Percentiles rank a stretch among this genome's conserved stretches.
Conservation (phyloP, 495 filamentous ascomycete species). For the Parathielavia appendiculata region DNA sequence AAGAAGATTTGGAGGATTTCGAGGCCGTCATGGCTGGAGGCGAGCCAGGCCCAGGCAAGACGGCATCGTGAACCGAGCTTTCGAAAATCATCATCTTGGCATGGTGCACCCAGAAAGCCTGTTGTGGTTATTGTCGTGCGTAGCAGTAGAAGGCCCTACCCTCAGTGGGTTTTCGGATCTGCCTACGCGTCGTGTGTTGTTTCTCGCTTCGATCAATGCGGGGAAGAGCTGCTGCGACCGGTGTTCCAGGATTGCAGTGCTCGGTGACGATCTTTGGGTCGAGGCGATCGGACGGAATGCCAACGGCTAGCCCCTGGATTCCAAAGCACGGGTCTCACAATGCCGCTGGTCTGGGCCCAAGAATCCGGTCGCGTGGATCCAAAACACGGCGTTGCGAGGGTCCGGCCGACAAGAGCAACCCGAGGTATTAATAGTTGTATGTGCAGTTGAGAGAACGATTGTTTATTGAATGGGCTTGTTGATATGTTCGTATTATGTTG, state of each 20-base stretch:
- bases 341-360: conserved; percentile 9
- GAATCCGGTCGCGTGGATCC: background rate
- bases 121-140: background rate
- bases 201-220: conserved; percentile 7
- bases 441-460: conserved; percentile 1
- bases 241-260: conserved; percentile 22
- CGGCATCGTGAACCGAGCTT: conserved; percentile 40
- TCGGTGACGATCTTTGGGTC: conserved; percentile 14
- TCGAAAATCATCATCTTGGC: conserved; percentile 55
- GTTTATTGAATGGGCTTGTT: background rate
- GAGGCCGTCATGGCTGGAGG: conserved; percentile 80
- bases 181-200: conserved; percentile 4
- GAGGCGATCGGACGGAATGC: conserved; percentile 20
- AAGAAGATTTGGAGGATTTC: conserved; percentile 85
- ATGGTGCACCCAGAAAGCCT: conserved; percentile 1
- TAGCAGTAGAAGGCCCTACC: conserved; percentile 8
- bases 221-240: conserved; percentile 18
- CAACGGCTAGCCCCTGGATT: conserved; percentile 25
- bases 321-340: conserved; percentile 27
- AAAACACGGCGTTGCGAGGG: background rate
- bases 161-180: background rate
- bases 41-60: conserved; percentile 59
- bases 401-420: background rate
- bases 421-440: conserved; percentile 5
- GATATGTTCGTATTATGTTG: background rate